Conservation (phyloP, 2,329 filamentous ascomycete genomes). For the Amesomyces nigricolor region DNA sequence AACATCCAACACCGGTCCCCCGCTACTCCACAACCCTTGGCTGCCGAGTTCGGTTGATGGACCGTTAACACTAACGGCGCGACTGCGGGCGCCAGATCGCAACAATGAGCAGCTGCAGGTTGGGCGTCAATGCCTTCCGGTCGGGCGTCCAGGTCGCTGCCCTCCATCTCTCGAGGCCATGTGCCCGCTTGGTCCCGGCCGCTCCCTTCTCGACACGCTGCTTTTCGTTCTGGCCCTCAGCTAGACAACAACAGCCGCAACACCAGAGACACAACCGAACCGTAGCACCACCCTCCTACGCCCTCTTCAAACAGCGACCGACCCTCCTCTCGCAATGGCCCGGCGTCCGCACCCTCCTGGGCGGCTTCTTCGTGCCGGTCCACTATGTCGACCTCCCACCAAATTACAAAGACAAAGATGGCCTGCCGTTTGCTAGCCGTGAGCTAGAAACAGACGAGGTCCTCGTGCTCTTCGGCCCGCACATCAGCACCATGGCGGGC, state of each 20-base stretch:
- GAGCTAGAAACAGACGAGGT: constrained; percentile 47
- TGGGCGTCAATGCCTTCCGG: constrained; percentile 29
- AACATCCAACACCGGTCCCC: background rate
- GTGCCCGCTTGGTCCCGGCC: constrained; percentile 4
- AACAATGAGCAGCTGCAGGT: constrained; percentile 27
- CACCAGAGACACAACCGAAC: background rate
- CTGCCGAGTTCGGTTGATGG: constrained; percentile 18
- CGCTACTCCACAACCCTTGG: background rate
- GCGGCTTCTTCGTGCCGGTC: constrained; percentile 36
- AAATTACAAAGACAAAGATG: constrained; percentile 50
- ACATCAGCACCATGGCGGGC: constrained; percentile 39
- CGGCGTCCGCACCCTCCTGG: constrained; percentile 27
- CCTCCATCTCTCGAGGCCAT: constrained; percentile 17
- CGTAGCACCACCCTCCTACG: background rate
- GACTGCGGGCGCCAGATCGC: constrained; percentile 21
- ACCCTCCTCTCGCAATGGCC: constrained; percentile 8
- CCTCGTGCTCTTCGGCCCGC: constrained; percentile 44
- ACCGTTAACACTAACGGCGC: constrained; percentile 22
- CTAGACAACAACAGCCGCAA: background rate
- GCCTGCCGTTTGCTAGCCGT: constrained; percentile 47
- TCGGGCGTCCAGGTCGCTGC: constrained; percentile 25
- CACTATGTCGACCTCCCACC: constrained; percentile 54
- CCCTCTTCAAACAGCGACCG: constrained; percentile 2
- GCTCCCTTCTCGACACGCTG: constrained; percentile 17
- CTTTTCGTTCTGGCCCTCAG: constrained; percentile 16